phyloP scores from a whole-genome alignment of 2,329 filamentous ascomycete genomes.

The Elsinoe batatas region DNA sequence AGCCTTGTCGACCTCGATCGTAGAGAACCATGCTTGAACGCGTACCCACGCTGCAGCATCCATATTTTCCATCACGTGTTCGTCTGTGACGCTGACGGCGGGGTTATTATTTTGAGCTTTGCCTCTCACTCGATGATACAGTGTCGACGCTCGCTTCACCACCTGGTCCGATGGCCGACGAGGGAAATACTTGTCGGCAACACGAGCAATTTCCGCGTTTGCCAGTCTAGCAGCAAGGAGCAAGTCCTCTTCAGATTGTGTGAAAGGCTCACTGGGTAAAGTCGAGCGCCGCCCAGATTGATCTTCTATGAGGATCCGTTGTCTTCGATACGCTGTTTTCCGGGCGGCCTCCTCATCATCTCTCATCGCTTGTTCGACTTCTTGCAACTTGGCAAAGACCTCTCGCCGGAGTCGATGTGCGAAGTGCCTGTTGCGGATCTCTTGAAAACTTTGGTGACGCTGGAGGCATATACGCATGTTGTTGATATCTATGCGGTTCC shows the following conservation, averaged over 20 bases:
- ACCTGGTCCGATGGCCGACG: slow-evolving; percentile 4
- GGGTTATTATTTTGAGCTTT: slow-evolving; percentile 7
- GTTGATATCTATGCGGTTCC: background rate
- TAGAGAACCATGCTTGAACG: background rate
- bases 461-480: background rate
- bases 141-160: background rate
- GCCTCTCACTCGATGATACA: slow-evolving; percentile 4
- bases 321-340: background rate
- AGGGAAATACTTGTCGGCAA: slow-evolving; percentile 14
- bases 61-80: background rate
- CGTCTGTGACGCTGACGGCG: background rate
- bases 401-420: background rate
- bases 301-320: background rate
- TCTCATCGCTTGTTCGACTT: background rate
- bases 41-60: background rate
- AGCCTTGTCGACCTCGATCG: background rate
- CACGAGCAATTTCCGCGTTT: slow-evolving; percentile 12
- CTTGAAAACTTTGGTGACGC: background rate
- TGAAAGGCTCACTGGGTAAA: slow-evolving; percentile 10
- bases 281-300: slow-evolving; percentile 6
- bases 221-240: slow-evolving; percentile 14
- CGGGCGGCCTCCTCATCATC: background rate
- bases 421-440: slow-evolving; percentile 1
- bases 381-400: background rate
- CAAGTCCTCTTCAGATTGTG: slow-evolving; percentile 12